Base-by-base conservation (phyloP, 148 eudicot species). In the Oxyria digyna region DNA sequence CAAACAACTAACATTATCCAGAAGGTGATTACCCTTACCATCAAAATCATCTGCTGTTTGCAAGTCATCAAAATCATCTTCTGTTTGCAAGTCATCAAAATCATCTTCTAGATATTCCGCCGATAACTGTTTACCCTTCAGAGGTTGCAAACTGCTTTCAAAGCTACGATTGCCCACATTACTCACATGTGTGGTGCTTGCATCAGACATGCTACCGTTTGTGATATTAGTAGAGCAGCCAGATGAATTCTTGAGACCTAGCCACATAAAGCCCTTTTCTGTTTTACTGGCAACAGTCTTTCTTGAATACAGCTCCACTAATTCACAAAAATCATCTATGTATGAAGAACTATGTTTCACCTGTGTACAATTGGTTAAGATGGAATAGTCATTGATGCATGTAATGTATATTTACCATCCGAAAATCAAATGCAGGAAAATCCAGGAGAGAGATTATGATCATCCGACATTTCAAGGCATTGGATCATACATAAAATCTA, bases 91-190 rank as follows among this genome's bases (percentile, higher is more conserved):
- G 46, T 76, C 78, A 54, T 24, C 98, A 81, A 77, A 78, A 70
- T 89, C 96, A 82, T 89, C 88, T 89, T 92, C 98, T 40, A 92
- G 84, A 73, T 69, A 92, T 71, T 85, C 89, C 65, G 89, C 88
- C 35, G 98, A 84, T 77, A 92, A 24, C 66, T 81, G 77, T 71
- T 72, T 74, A 68, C 67, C 86, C 68, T 84, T 74, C 50, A 78
- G 64, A 77, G 81, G 27, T 24, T 67, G 23, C 31, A 70, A 76
- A 26, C 68, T 35, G 31, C 57, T 68, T 78, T 69, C 74, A 32
- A 70, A 41, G 52, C 49, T 38, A 65, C 38, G 69, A 54, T 67
- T 84, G 43, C 72, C 84, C 67, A 43, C 59, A 63, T 73, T 69
- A 74, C 62, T 54, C 52, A 23, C 50, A 71, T 37, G 69, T 37